Conservation (phyloP, 331 rosid species). For the Phaseolus coccineus region DNA sequence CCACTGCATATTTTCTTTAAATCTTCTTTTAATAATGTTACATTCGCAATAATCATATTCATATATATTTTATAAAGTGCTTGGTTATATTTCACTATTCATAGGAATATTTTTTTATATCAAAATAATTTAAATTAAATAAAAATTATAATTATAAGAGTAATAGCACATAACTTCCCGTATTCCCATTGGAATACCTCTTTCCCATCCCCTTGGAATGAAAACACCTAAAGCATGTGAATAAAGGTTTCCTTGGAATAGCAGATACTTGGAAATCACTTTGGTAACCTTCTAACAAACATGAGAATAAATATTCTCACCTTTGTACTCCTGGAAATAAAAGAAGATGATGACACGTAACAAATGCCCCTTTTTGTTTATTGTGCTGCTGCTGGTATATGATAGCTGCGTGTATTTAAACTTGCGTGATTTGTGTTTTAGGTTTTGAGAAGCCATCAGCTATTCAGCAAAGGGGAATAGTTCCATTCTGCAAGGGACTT, state of each 20-base stretch:
- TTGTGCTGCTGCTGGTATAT: not conserved
- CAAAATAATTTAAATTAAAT: no score
- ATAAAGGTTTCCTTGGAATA: no score
- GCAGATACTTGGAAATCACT: not conserved
- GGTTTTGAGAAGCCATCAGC: conserved; percentile 91
- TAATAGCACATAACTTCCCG: not conserved
- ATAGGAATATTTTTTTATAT: not conserved
- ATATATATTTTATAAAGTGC: no score
- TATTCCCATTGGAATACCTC: not conserved
- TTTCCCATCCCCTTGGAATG: not conserved
- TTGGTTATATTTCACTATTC: not conserved
- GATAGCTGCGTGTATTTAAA: not conserved
- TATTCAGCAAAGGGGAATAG: conserved; percentile 92
- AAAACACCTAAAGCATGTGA: not conserved
- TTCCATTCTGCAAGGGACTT: conserved; percentile 83
- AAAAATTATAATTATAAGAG: not conserved
- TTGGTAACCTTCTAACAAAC: not conserved
- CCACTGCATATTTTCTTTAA: not conserved
- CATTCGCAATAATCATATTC: no score
- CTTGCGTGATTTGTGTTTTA: conserved; percentile 33
- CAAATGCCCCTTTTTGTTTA: not conserved
- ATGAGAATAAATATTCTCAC: not conserved
- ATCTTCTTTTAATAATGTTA: not conserved
- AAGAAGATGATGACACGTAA: not conserved
- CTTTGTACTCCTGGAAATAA: not conserved